phyloP scores from a whole-genome alignment of 306 rosid species.

The Lathyrus aphaca region DNA sequence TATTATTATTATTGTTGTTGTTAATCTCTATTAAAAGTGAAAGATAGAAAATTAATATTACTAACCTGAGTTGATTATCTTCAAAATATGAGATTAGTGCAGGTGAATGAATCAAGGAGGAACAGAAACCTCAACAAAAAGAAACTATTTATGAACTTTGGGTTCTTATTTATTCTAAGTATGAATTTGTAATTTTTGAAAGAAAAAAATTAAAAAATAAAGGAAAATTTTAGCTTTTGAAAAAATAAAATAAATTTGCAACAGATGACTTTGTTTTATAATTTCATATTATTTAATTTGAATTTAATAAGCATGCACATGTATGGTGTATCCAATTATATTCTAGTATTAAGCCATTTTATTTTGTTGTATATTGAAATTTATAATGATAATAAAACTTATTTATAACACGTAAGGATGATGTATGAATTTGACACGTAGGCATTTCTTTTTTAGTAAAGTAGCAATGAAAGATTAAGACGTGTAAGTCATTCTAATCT shows the following conservation, averaged over 20 bases:
- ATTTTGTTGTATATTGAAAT: too few species aligned
- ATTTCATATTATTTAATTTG: not conserved
- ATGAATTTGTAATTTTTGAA: not conserved
- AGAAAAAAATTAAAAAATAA: too few species aligned
- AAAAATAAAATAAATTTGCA: conserved; percentile 25
- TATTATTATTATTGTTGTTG: not conserved
- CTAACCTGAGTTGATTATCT: conserved; percentile 40
- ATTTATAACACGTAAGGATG: not conserved
- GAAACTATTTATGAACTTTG: conserved; percentile 15
- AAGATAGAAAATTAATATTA: not conserved
- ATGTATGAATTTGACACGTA: conserved; percentile 39
- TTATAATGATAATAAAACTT: too few species aligned
- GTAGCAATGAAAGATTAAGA: conserved; percentile 42
- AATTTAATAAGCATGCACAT: too few species aligned
- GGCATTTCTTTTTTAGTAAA: conserved; percentile 6
- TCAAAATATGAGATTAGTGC: conserved; percentile 39
- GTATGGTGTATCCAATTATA: too few species aligned
- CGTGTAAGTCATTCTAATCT: conserved; percentile 47
- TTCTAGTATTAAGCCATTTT: too few species aligned
- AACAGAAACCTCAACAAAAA: conserved; percentile 46
- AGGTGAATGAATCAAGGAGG: conserved; percentile 40
- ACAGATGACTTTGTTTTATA: conserved; percentile 18
- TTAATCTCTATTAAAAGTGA: conserved; percentile 23
- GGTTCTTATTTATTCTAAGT: conserved; percentile 4
- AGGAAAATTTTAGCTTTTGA: conserved; percentile 36